phyloP scores from a whole-genome alignment of 2,329 filamentous ascomycete species.

The Beauveria asiatica region DNA sequence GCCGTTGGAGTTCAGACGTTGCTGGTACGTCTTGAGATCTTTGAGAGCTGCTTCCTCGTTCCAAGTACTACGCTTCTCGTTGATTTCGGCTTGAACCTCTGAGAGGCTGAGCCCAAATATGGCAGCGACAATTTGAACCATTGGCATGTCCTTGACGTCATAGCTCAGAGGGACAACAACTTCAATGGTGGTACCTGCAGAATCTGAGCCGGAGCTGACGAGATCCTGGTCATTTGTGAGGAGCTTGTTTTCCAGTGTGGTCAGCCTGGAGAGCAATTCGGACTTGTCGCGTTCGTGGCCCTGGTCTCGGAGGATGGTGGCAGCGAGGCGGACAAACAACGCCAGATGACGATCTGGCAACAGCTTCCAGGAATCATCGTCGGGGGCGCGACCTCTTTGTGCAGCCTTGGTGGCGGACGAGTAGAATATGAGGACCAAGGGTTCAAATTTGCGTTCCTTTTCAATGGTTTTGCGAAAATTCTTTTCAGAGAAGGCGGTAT shows the following conservation, averaged over 20 bases:
- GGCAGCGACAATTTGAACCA: constrained; percentile 78
- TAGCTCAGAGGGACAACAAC: constrained; percentile 76
- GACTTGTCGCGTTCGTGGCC: constrained; percentile 79
- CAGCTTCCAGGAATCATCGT: constrained; percentile 83
- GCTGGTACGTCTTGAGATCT: constrained; percentile 90
- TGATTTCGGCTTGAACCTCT: constrained; percentile 80
- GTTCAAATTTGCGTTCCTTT: constrained; percentile 87
- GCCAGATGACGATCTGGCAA: constrained; percentile 92
- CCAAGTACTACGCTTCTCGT: constrained; percentile 72
- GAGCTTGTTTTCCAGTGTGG: constrained; percentile 84
- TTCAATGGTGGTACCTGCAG: constrained; percentile 54
- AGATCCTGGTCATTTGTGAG: constrained; percentile 91
- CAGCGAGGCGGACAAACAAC: constrained; percentile 82
- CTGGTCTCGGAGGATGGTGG: constrained; percentile 69
- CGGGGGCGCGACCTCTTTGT: constrained; percentile 63
- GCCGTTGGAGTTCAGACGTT: constrained; percentile 73
- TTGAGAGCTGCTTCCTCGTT: constrained; percentile 84
- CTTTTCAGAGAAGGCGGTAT: constrained; percentile 85
- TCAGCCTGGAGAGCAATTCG: constrained; percentile 71
- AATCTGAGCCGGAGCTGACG: constrained; percentile 25
- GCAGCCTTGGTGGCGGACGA: constrained; percentile 82
- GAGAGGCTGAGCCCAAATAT: constrained; percentile 76
- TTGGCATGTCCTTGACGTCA: constrained; percentile 93
- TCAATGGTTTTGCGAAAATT: constrained; percentile 86
- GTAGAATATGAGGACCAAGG: constrained; percentile 91